Base-by-base conservation (phyloP, 2,329 filamentous ascomycete genomes). In the Cladosporium colombiae region DNA sequence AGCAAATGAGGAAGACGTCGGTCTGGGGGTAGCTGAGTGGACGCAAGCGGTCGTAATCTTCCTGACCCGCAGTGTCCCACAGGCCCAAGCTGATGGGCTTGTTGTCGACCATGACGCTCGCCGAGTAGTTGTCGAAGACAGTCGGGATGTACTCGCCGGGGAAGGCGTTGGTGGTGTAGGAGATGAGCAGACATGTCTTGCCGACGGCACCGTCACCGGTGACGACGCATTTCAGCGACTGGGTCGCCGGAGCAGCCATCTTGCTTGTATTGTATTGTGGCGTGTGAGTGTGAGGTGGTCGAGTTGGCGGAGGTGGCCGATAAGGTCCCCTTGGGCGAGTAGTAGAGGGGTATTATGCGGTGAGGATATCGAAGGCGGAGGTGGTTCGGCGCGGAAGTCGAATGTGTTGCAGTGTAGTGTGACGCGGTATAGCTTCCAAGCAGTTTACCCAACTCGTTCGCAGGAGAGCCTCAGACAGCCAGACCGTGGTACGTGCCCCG, bases 101-200 rank as follows among this genome's bases (percentile, higher is more conserved):
- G 75, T 93, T 93, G 83, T 98, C 95, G 65, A 98, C 95, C 92
- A 97, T 97, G 65, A 99, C 95, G 84, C 93, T 97, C 70, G 95
- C 95, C 44, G 94, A 97, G 84, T 98, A 98, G 84, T 99, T 99
- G 79, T 98, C 94, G 81, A 98, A 98, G 70, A 99, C 95, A 74
- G 95, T 99, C 72, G 95, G 95, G 74, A 99, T 98, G 82, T 99
- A 99, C 85, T 99, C 95, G 80, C 95, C 95, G n/a, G 95, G 95
- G 80, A 99, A 99, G 71, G 95, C 95, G 84, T 98, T 99, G 70
- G 95, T 99, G 70, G 95, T 98, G 84, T 99, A 99, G 62, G 94
- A 98, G 79, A 99, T 99, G 75, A 99, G 89, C 67, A 99, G 89
- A 85, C 95, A 99, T 85, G 95, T 99, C 94, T 99, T 99, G 81